Percentiles rank a stretch among this genome's conserved stretches.
These are phyloP conservation scores for Thinopyrum elongatum DNA, from an alignment of 176 grass and related monocot genomes.

Conservation along the genomic window DNA sequence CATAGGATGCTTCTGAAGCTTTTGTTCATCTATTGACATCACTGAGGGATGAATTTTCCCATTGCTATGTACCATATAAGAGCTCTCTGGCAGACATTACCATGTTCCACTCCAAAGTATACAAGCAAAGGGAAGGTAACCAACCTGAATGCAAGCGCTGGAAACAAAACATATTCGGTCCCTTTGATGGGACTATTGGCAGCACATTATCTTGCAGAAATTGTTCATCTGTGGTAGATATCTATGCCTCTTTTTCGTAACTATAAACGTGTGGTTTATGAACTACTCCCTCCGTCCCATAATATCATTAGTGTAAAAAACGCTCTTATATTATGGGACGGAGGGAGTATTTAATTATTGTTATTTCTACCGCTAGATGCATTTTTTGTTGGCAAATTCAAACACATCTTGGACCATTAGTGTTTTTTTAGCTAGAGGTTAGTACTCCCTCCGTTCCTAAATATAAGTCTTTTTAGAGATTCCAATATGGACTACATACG, in stretches of 20 bases:
- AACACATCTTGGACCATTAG: background rate
- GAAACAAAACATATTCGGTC: constrained; percentile 80
- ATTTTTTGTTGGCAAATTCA: background rate
- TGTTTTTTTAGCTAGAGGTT: background rate
- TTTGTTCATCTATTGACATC: constrained; percentile 90
- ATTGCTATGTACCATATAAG: constrained; percentile 59
- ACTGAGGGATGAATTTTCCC: constrained; percentile 70
- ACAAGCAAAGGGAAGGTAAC: constrained; percentile 59
- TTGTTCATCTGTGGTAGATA: constrained; percentile 85
- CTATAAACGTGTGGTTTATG: constrained; percentile 19
- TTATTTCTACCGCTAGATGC: constrained; percentile 13
- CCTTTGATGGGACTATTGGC: constrained; percentile 81
- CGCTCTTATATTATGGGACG: too few relatives aligned
- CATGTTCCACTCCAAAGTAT: constrained; percentile 69
- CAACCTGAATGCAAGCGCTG: constrained; percentile 65
- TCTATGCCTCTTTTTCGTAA: constrained; percentile 33
- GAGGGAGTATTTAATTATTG: background rate
- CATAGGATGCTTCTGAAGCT: constrained; percentile 89
- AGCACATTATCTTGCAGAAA: constrained; percentile 90
- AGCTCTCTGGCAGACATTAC: constrained; percentile 73
- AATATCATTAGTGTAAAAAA: too few relatives aligned
- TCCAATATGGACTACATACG: too few relatives aligned
- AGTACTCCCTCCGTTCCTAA: too few relatives aligned
- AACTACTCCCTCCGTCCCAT: background rate
- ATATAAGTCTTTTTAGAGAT: too few relatives aligned